These are phyloP conservation scores for Saitozyma podzolica DNA, from an alignment of 768 basidiomycete species.

Conservation along the genomic window DNA sequence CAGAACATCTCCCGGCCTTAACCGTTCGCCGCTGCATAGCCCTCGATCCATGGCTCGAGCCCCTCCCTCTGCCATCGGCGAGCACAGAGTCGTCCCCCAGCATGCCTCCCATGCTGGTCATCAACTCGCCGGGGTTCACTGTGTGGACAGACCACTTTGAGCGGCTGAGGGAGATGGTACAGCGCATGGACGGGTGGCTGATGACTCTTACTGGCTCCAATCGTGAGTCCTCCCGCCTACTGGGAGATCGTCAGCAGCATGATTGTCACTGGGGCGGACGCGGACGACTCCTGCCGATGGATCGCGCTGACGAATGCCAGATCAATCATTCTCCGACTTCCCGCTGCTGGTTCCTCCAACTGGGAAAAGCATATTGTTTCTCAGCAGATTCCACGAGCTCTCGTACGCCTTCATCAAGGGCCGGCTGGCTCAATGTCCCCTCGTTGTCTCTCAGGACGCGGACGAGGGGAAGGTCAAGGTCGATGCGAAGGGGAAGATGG, in stretches of 20 bases:
- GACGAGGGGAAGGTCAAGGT: conserved; percentile 32
- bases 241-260: not conserved
- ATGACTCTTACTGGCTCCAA: conserved; percentile 35
- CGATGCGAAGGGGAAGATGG: conserved; percentile 33
- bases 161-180: conserved; percentile 60
- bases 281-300: not conserved
- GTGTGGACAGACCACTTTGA: conserved; percentile 75
- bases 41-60: conserved; percentile 84
- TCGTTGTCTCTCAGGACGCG: conserved; percentile 26
- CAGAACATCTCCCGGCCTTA: conserved; percentile 47
- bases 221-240: conserved; percentile 30
- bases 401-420: conserved; percentile 35
- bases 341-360: conserved; percentile 38
- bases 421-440: conserved; percentile 8
- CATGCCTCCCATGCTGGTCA: conserved; percentile 59
- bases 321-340: conserved; percentile 51
- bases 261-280: not conserved
- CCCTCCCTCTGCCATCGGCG: conserved; percentile 60
- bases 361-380: conserved; percentile 7
- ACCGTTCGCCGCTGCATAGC: conserved; percentile 64
- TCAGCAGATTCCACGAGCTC: conserved; percentile 38
- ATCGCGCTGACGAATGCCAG: conserved; percentile 15
- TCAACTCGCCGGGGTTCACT: conserved; percentile 77
- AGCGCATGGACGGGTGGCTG: conserved; percentile 37
- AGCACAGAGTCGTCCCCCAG: conserved; percentile 13